phyloP scores from a whole-genome alignment of 306 rosid species.

The Prunus mume region DNA sequence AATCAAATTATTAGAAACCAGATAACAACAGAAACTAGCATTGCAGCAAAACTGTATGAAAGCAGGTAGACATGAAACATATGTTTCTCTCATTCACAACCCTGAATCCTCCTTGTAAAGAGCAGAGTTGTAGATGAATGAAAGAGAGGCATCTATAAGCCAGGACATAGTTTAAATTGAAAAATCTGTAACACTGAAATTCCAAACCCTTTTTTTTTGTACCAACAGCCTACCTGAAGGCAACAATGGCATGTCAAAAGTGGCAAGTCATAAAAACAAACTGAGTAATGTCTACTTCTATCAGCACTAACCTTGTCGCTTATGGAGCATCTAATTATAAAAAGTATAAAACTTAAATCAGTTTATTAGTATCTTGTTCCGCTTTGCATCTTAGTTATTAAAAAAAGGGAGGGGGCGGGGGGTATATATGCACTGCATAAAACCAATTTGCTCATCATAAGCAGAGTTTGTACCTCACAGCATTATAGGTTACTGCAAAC shows the following conservation, averaged over 20 bases:
- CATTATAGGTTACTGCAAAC: conserved; percentile 1
- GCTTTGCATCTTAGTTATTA: not conserved
- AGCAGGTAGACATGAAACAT: not conserved
- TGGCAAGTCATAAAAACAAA: not conserved
- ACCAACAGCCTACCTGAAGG: not conserved
- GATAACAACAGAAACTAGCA: conserved; percentile 11
- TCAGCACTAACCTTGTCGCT: too few species aligned
- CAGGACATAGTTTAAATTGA: not conserved
- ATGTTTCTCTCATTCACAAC: not conserved
- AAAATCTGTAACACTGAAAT: not conserved
- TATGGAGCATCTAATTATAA: not conserved
- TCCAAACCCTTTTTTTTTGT: not conserved
- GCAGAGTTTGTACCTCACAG: not conserved
- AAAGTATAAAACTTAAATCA: not conserved
- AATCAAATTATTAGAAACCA: conserved; percentile 9
- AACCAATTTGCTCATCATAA: not conserved
- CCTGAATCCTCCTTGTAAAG: not conserved
- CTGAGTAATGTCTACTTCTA: not conserved
- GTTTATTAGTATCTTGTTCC: not conserved
- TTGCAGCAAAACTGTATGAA: conserved; percentile 6
- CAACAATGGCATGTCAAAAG: not conserved
- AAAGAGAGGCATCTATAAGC: conserved; percentile 1
- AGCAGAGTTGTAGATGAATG: not conserved
- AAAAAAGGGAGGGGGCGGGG: not conserved
- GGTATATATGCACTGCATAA: not conserved